Conservation (phyloP, 371 early-diverging fungal species). For the Sporodiniella umbellata region DNA sequence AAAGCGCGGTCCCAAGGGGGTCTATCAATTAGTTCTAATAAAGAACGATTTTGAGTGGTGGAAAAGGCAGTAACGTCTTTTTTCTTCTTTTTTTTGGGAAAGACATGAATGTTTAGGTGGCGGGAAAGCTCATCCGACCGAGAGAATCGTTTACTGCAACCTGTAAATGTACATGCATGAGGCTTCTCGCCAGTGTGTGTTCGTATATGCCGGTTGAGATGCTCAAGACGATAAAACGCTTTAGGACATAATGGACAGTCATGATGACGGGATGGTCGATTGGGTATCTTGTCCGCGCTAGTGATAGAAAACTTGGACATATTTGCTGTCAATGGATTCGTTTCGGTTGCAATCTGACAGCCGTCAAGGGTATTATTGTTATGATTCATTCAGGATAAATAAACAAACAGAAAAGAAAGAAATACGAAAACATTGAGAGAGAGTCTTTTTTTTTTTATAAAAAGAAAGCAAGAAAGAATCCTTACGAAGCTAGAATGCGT, state of each 20-base stretch:
- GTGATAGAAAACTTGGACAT: background rate
- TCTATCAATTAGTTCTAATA: background rate
- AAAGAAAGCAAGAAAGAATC: background rate
- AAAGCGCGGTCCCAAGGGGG: slow-evolving; percentile 1
- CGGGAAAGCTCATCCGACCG: slow-evolving; percentile 80
- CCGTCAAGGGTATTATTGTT: too few species aligned
- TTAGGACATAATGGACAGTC: slow-evolving; percentile 51
- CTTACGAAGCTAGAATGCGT: too few species aligned
- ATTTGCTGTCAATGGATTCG: too few species aligned
- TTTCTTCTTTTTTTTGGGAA: slow-evolving; percentile 1
- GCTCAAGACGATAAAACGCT: slow-evolving; percentile 60
- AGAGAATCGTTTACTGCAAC: slow-evolving; percentile 76
- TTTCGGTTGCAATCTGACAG: too few species aligned
- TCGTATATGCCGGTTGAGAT: slow-evolving; percentile 72
- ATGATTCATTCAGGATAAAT: too few species aligned
- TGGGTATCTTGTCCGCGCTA: background rate
- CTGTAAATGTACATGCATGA: slow-evolving; percentile 62
- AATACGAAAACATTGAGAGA: too few species aligned
- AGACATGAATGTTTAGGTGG: slow-evolving; percentile 62
- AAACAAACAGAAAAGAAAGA: background rate
- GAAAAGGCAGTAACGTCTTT: background rate
- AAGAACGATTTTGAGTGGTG: background rate
- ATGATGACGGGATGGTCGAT: slow-evolving; percentile 40
- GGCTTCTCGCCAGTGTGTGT: slow-evolving; percentile 88
- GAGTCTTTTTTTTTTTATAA: too few species aligned